phyloP scores from a whole-genome alignment of 345 rosid species.

The Atalantia buxifolia region DNA sequence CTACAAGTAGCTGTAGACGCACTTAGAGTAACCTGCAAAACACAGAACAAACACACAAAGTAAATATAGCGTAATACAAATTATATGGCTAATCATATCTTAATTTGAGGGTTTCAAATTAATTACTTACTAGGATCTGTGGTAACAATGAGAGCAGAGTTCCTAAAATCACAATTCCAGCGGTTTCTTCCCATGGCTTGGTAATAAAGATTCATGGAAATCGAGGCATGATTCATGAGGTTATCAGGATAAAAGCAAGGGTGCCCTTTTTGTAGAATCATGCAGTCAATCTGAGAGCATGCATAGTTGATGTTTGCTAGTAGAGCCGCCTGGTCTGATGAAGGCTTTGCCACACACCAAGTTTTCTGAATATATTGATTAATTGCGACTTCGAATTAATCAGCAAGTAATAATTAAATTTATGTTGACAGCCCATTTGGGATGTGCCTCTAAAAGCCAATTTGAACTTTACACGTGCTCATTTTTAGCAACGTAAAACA shows the following conservation, averaged over 20 bases:
- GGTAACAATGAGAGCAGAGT: constrained; percentile 52
- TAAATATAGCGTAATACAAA: too few relatives aligned
- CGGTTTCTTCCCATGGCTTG: constrained; percentile 54
- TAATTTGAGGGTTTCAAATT: too few relatives aligned
- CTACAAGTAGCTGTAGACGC: constrained; percentile 36
- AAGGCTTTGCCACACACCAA: constrained; percentile 80
- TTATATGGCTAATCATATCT: too few relatives aligned
- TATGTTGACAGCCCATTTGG: too few relatives aligned
- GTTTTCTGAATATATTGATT: constrained; percentile 33
- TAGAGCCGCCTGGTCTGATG: constrained; percentile 50
- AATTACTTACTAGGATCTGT: constrained; percentile 57
- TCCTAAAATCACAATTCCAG: constrained; percentile 66
- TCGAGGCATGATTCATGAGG: constrained; percentile 56
- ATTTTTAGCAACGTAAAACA: too few relatives aligned
- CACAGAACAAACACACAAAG: neutral
- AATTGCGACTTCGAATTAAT: too few relatives aligned
- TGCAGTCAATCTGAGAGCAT: constrained; percentile 59
- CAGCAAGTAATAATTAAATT: too few relatives aligned
- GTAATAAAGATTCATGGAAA: constrained; percentile 76
- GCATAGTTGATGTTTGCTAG: constrained; percentile 48
- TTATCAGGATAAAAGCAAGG: constrained; percentile 53
- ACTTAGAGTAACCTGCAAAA: constrained; percentile 50
- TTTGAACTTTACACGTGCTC: too few relatives aligned
- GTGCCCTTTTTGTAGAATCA: constrained; percentile 40
- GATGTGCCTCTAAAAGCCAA: too few relatives aligned